Percentiles rank a stretch among this genome's conserved stretches.
These are phyloP conservation scores for Amanita jacksonii DNA, from an alignment of 768 basidiomycete genomes.

Conservation along the genomic window DNA sequence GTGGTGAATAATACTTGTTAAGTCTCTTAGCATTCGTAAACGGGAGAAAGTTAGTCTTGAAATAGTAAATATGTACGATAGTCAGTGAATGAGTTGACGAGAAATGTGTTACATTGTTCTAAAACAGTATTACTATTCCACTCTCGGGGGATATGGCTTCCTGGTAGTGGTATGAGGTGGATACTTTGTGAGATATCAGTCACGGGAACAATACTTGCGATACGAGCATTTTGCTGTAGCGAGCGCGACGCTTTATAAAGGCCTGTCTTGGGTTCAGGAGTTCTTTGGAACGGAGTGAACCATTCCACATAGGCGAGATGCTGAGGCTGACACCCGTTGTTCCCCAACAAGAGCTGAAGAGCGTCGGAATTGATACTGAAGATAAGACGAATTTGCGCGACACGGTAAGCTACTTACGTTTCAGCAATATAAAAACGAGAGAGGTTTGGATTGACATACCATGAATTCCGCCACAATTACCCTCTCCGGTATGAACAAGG, in stretches of 20 bases:
- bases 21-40: not conserved
- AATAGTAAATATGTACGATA: not conserved
- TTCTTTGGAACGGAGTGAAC: conserved; percentile 15
- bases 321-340: conserved; percentile 1
- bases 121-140: conserved; percentile 7
- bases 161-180: conserved; percentile 16
- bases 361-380: conserved; percentile 14
- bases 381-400: conserved; percentile 17
- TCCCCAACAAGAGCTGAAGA: conserved; percentile 6
- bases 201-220: conserved; percentile 19
- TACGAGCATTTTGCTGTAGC: conserved; percentile 3
- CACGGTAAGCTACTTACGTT: conserved; percentile 15
- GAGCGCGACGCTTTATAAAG: conserved; percentile 12
- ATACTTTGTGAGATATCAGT: conserved; percentile 17
- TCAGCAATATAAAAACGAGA: not conserved
- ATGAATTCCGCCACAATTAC: conserved; percentile 5
- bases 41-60: not conserved
- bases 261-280: conserved; percentile 10
- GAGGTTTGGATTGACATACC: not conserved
- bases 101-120: not conserved
- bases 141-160: not conserved
- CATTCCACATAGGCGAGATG: conserved; percentile 22
- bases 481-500: conserved; percentile 3
- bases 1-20: not conserved
- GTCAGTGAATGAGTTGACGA: conserved; percentile 2